A percentile compares a stretch with the other conserved stretches of the same genome.
Evolutionary conservation across 768 basidiomycete genomes (phyloP).

Genomic region (Dacryopinax primogenitus): DNA sequence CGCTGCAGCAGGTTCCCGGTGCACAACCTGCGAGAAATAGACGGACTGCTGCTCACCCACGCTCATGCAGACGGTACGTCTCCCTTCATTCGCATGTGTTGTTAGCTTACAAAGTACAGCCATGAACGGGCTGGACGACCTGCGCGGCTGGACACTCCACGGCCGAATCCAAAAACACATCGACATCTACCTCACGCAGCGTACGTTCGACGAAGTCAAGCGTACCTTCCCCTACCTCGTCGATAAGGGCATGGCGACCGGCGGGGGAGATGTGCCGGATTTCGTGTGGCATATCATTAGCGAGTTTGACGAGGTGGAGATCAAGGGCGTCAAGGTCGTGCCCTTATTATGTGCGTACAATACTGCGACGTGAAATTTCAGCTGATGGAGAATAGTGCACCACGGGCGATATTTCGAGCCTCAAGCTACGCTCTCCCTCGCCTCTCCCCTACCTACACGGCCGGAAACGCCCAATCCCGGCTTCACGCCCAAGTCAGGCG

Average conservation of each 20-base stretch:
- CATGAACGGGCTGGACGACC: slow-evolving; percentile 81
- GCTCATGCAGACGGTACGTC: slow-evolving; percentile 65
- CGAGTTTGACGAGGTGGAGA: slow-evolving; percentile 52
- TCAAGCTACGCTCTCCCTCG: slow-evolving; percentile 31
- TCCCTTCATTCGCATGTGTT: no score
- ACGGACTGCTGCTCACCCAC: slow-evolving; percentile 72
- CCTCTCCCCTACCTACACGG: slow-evolving; percentile 28
- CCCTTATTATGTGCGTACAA: slow-evolving; percentile 26
- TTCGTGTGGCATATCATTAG: slow-evolving; percentile 74
- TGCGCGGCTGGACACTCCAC: slow-evolving; percentile 67
- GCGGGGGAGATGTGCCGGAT: slow-evolving; percentile 70
- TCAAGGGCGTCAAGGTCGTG: slow-evolving; percentile 45
- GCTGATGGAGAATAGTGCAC: slow-evolving; percentile 37
- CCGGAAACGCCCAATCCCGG: slow-evolving; percentile 33
- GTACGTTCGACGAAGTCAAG: slow-evolving; percentile 53
- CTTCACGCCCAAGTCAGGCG: slow-evolving; percentile 30
- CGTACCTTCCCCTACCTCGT: slow-evolving; percentile 73
- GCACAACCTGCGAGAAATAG: slow-evolving; percentile 56
- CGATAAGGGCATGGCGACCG: slow-evolving; percentile 59
- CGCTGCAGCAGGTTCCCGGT: slow-evolving; percentile 42
- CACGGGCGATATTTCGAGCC: slow-evolving; percentile 40
- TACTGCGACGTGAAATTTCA: background rate
- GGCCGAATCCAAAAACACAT: slow-evolving; percentile 55
- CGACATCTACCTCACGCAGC: slow-evolving; percentile 56
- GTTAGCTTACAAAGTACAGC: no score